Base-by-base conservation (phyloP, 164 flowering plant species). In the Vitis rotundifolia region DNA sequence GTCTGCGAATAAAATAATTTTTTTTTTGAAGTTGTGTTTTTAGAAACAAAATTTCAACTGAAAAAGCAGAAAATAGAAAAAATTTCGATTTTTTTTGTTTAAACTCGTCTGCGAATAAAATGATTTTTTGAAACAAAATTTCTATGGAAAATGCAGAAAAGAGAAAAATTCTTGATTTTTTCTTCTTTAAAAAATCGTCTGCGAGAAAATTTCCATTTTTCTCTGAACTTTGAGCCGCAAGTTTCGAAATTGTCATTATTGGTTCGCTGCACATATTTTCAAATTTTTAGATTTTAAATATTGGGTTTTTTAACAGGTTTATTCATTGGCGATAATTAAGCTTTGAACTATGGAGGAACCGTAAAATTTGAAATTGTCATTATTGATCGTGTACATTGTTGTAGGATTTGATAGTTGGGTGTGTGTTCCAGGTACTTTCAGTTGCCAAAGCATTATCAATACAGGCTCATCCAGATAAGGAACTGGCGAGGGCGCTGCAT, bases 401-500 rank as follows among this genome's bases (percentile, higher is more conserved):
- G 0, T 6, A 1, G 47, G 11, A 28, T 68, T 62, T 61, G 50
- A 11, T 65, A 47, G 12, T 79, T 56, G 44, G 74, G 11, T 37
- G 57, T 64, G 67, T 52, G 44, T 68, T 59, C 7, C 44, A 94
- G 99, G 97, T 93, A 16, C 90, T 95, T 64, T 95, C 99, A 0
- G 86, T 95, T 66, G 92, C 88, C 13, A 95, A 89, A 67, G 89
- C 97, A 12, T 81, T 95, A 79, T 95, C 99, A 0, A 95, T 95
- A 59, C 99, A 95, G 79, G 97, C 98, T 29, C 99, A 95, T 76
- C 99, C 99, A 5, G 96, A 93, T 75, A 91, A 91, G 84, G 84
- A 86, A 72, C 80, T 84, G 81, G 99, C 97, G 2, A 74, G 59
- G 69, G 10, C 11, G 37, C 68, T 95, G 82, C 94, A 95, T 68